Percentiles rank a stretch among this genome's conserved stretches.
These are phyloP conservation scores for Carpinus fangiana DNA, from an alignment of 306 rosid genomes.

Conservation along the genomic window DNA sequence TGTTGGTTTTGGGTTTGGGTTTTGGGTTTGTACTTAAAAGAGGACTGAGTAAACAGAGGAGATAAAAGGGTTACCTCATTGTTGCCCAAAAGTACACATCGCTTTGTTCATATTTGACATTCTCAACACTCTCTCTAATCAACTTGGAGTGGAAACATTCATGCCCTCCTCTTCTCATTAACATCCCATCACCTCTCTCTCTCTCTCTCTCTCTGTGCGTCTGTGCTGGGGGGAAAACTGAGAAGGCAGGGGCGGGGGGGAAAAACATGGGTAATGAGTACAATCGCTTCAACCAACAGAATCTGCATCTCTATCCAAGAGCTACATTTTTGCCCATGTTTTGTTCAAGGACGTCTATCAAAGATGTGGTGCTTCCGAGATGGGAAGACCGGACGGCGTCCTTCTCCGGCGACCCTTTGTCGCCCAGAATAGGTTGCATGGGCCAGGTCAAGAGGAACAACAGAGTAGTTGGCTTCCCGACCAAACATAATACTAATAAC, in stretches of 20 bases:
- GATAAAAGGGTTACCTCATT: not conserved
- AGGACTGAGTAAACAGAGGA: constrained; percentile 18
- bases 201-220: not conserved
- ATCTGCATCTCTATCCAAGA: constrained; percentile 34
- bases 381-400: constrained; percentile 24
- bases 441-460: constrained; percentile 92
- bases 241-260: not conserved
- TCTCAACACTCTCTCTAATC: constrained; percentile 34
- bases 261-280: constrained; percentile 47
- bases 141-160: constrained; percentile 14
- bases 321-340: constrained; percentile 79
- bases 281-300: constrained; percentile 36
- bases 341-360: constrained; percentile 69
- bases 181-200: constrained; percentile 9
- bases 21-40: not conserved
- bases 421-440: constrained; percentile 91
- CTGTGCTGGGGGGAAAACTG: not conserved
- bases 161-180: constrained; percentile 5
- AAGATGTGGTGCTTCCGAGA: constrained; percentile 52
- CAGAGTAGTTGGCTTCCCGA: constrained; percentile 63
- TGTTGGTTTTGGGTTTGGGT: not conserved
- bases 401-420: constrained; percentile 52
- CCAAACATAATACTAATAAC: constrained; percentile 22
- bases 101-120: constrained; percentile 47
- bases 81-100: constrained; percentile 17